Conservation (phyloP, 2,329 filamentous ascomycete species). For the Aspergillus neoniger region DNA sequence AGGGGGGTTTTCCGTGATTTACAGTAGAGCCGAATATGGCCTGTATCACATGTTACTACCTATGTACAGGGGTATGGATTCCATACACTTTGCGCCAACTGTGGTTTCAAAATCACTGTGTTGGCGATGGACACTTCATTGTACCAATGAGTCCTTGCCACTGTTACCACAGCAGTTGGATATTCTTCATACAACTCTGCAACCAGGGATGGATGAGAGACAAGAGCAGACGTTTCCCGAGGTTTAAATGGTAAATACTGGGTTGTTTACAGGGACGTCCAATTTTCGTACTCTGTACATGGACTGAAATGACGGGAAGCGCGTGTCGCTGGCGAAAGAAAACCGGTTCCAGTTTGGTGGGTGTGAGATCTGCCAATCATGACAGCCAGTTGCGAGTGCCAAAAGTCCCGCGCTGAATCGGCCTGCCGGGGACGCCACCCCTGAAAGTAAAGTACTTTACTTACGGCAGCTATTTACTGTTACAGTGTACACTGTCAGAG, state of each 20-base stretch:
- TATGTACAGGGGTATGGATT: neutral
- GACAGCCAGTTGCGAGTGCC: neutral
- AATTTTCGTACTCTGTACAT: neutral
- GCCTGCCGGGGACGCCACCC: slow-evolving; percentile 6
- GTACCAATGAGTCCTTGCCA: neutral
- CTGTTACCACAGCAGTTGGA: neutral
- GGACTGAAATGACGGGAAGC: neutral
- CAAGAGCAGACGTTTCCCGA: neutral
- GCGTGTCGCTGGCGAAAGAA: slow-evolving; percentile 3
- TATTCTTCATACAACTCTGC: neutral
- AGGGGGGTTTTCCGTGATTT: neutral
- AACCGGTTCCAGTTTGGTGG: slow-evolving; percentile 17
- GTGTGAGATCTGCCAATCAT: slow-evolving; percentile 8
- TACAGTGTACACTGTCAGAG: neutral
- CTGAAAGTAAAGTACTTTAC: slow-evolving; percentile 2
- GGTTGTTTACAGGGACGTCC: neutral
- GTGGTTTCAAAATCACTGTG: neutral
- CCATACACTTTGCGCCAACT: neutral
- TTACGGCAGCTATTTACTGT: neutral
- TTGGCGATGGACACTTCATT: neutral
- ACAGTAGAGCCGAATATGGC: neutral
- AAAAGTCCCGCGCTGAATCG: slow-evolving; percentile 5
- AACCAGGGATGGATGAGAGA: neutral
- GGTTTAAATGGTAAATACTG: neutral
- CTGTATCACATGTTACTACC: neutral